These are phyloP conservation scores for Coniosporium tulheliwenetii DNA, from an alignment of 2,329 filamentous ascomycete genomes.

Conservation along the genomic window DNA sequence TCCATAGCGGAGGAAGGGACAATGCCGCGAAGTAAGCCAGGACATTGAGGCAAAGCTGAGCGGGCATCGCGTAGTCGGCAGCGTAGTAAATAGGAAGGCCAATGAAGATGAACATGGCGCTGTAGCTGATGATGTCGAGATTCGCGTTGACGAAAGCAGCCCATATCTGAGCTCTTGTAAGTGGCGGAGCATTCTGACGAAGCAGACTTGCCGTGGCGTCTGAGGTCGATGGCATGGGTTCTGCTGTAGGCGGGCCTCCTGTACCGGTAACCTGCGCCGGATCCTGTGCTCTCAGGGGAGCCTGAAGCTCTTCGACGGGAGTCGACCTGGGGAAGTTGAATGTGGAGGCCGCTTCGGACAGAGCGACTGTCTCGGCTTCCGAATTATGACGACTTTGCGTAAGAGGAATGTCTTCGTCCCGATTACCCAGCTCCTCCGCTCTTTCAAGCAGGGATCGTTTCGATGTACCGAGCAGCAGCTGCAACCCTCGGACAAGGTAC, in stretches of 20 bases:
- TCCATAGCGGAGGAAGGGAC: constrained; percentile 32
- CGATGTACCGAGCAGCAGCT: constrained; percentile 34
- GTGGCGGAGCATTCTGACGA: constrained; percentile 25
- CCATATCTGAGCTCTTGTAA: constrained; percentile 34
- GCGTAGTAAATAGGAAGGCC: constrained; percentile 41
- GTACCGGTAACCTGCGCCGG: constrained; percentile 9
- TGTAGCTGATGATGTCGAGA: constrained; percentile 31
- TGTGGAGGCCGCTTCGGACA: not conserved
- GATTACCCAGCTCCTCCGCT: constrained; percentile 32
- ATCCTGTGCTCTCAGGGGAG: constrained; percentile 9
- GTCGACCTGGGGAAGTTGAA: not conserved
- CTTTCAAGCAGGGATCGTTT: constrained; percentile 37
- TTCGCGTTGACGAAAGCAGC: constrained; percentile 29
- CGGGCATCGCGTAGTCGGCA: constrained; percentile 33
- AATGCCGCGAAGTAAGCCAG: constrained; percentile 37
- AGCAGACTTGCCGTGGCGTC: not conserved
- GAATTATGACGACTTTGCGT: constrained; percentile 7
- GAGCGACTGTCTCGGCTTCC: not conserved
- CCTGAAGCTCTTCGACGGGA: constrained; percentile 4
- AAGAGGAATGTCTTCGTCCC: constrained; percentile 33
- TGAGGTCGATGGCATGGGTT: not conserved
- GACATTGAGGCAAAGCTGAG: constrained; percentile 31
- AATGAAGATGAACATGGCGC: constrained; percentile 29
- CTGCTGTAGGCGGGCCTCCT: constrained; percentile 9
- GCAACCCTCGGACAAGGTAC: constrained; percentile 38